Evolutionary conservation across 371 early-diverging fungal species (phyloP), one percentile per base, ranked within the genome.

Genomic region (Nosema muscidifuracis): DNA sequence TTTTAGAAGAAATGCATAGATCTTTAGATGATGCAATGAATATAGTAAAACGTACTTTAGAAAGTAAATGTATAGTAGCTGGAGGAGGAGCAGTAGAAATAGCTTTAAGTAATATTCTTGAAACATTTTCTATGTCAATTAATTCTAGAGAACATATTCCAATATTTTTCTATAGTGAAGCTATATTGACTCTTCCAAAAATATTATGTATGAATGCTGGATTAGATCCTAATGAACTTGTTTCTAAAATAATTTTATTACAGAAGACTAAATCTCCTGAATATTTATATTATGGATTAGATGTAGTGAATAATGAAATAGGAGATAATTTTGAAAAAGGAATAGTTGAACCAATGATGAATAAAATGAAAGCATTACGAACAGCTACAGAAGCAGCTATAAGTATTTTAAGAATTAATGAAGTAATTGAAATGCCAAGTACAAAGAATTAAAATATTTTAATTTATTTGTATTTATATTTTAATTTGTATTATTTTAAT

Each of bases 321-420:
- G 87, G 94, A 56, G 91, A 99, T 79, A 99, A 97, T 85, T 83
- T 95, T 63, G 85, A 87, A 72, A 89, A 90, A 26, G 99, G 99
- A 66, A 92, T 99, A 6, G 85, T 99, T 67, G 99, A 99, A 83
- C 99, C 99, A 31, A 92, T 94, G 60, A 91, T 96, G 86, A 91
- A 91, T 80, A 99, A 99, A 86, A 87, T 97, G 83, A 95, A 93
- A 85, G 91, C 93, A 38, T 83, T 98, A 65, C 93, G 94, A 85
- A 90, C 95, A 30, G 99, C 99, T 33, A 97, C 97, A 40, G 99
- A 99, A 84, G 98, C 98, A 53, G 98, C 98, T 42, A 93, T 98
- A 78, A 90, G 94, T 71, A 90, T 99, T 71, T 86, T 98, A 70
- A 89, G 98, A 77, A 97, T 99, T 75, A 97, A 97, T 63, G 81